Evolutionary conservation across 495 filamentous ascomycete species (phyloP).

Genomic region (Chaetomium tenue): DNA sequence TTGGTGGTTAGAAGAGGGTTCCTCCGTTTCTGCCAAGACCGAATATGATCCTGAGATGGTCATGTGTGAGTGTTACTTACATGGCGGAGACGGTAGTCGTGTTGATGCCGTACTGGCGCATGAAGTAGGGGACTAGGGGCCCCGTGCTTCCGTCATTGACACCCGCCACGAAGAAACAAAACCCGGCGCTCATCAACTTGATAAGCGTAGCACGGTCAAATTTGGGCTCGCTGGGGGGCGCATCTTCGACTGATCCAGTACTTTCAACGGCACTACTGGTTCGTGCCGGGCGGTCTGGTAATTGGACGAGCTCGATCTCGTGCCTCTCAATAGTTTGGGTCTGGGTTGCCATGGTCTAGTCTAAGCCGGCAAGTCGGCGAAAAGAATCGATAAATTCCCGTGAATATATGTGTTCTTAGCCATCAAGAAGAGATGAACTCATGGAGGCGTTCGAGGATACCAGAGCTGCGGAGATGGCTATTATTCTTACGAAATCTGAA

Average conservation of each 20-base stretch:
- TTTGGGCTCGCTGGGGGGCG: neutral
- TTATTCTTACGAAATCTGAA: too few species aligned
- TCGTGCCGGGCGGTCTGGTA: neutral
- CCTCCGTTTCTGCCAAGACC: neutral
- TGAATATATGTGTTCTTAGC: too few species aligned
- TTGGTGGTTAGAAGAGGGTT: neutral
- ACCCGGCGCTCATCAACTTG: slow-evolving; percentile 51
- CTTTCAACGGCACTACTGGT: neutral
- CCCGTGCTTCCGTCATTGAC: slow-evolving; percentile 57
- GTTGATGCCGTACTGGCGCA: slow-evolving; percentile 47
- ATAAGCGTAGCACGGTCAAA: slow-evolving; percentile 19
- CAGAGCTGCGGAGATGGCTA: too few species aligned
- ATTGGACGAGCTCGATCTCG: neutral
- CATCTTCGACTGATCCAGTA: neutral
- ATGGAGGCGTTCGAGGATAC: too few species aligned
- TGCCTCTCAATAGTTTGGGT: neutral
- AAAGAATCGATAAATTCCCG: too few species aligned
- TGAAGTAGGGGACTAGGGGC: slow-evolving; percentile 55
- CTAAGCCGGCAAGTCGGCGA: neutral
- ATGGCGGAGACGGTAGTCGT: slow-evolving; percentile 51
- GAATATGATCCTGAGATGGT: neutral
- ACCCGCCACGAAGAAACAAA: slow-evolving; percentile 55
- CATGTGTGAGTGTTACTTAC: slow-evolving; percentile 26
- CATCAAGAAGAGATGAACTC: too few species aligned
- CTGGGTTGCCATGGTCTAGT: neutral